phyloP scores from a whole-genome alignment of 345 rosid species.

The Lepidium didymum region DNA sequence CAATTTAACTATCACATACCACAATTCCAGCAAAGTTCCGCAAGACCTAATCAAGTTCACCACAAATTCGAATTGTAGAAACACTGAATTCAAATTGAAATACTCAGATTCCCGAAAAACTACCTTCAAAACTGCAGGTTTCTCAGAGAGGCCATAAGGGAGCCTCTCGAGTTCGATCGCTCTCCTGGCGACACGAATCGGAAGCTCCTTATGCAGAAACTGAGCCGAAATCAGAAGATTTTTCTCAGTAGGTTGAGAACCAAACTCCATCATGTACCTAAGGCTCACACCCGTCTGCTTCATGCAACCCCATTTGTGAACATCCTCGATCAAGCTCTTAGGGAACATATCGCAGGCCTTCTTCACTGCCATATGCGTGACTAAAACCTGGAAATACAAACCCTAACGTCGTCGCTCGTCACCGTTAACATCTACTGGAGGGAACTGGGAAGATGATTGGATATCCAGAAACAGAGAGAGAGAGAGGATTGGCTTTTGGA shows the following conservation, averaged over 20 bases:
- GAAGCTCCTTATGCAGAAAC: conserved; percentile 83
- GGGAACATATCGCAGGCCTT: conserved; percentile 46
- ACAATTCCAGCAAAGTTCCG: background rate
- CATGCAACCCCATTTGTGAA: conserved; percentile 81
- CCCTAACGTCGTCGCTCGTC: conserved; percentile 13
- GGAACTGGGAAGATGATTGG: conserved; percentile 6
- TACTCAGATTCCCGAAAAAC: background rate
- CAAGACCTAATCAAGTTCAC: background rate
- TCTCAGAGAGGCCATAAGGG: conserved; percentile 74
- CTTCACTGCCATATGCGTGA: conserved; percentile 59
- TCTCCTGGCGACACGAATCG: conserved; percentile 77
- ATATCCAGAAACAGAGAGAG: conserved; percentile 17
- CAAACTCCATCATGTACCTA: conserved; percentile 95
- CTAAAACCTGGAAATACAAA: background rate
- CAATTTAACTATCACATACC: background rate
- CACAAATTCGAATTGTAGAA: background rate
- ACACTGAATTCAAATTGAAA: background rate
- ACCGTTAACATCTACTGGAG: conserved; percentile 17
- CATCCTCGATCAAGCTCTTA: conserved; percentile 66
- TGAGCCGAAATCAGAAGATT: conserved; percentile 76
- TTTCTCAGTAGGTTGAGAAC: conserved; percentile 54
- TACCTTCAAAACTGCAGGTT: conserved; percentile 82
- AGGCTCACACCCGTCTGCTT: conserved; percentile 87
- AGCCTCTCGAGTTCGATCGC: conserved; percentile 75
- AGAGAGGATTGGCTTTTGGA: conserved; percentile 9